Conservation (phyloP, 2,329 filamentous ascomycete genomes). For the Colletotrichum liaoningense region DNA sequence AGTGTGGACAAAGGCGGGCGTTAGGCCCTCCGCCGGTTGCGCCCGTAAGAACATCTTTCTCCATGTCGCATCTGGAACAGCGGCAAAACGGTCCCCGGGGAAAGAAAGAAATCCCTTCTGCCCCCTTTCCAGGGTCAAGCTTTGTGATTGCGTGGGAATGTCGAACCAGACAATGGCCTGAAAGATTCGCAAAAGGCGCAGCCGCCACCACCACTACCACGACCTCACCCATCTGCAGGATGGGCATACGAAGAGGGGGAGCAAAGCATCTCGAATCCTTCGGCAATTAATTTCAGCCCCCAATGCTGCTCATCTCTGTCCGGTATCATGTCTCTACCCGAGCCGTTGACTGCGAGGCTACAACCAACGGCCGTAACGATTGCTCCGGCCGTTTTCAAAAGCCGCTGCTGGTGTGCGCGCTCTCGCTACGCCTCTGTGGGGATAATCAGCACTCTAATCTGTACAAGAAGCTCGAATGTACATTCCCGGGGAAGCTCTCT, state of each 20-base stretch:
- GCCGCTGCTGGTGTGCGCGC: slow-evolving; percentile 19
- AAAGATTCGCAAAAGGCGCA: not conserved
- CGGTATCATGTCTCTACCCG: not conserved
- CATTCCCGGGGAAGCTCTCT: not conserved
- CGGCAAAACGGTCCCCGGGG: slow-evolving; percentile 20
- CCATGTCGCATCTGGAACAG: slow-evolving; percentile 27
- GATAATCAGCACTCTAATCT: slow-evolving; percentile 31
- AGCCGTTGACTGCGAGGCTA: not conserved
- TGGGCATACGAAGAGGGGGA: slow-evolving; percentile 5
- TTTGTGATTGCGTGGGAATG: slow-evolving; percentile 6
- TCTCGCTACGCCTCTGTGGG: slow-evolving; percentile 24
- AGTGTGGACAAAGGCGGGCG: slow-evolving; percentile 27
- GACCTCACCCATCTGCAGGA: not conserved
- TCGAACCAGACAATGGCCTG: slow-evolving; percentile 5
- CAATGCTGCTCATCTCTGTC: slow-evolving; percentile 5
- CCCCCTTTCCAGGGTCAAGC: slow-evolving; percentile 1
- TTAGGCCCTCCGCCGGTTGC: slow-evolving; percentile 24
- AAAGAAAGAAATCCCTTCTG: slow-evolving; percentile 1
- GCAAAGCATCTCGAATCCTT: not conserved
- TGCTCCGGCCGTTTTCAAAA: slow-evolving; percentile 15
- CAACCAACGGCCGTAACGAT: slow-evolving; percentile 31
- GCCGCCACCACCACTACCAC: not conserved
- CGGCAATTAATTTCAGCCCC: slow-evolving; percentile 8
- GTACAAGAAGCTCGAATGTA: not conserved
- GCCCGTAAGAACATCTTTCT: slow-evolving; percentile 21